Conservation (phyloP, 1,139 yeast species). For the Suhomyces coccinellae region DNA sequence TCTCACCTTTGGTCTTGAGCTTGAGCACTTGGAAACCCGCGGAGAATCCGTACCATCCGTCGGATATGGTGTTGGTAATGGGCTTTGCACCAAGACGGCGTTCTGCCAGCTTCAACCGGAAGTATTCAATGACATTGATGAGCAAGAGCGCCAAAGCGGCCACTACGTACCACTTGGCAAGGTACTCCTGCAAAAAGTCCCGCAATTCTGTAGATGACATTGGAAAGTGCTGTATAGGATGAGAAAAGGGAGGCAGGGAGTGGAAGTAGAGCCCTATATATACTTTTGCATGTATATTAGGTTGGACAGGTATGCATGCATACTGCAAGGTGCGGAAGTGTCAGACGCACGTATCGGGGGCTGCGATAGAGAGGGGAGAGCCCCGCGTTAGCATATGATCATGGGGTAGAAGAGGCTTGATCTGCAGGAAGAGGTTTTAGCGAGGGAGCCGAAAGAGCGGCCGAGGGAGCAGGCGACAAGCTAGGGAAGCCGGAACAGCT, state of each 20-base stretch:
- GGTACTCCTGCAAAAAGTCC: neutral
- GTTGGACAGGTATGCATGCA: neutral
- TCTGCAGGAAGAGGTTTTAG: no score
- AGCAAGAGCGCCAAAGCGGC: slow-evolving; percentile 1
- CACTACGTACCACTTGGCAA: slow-evolving; percentile 12
- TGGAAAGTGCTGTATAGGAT: neutral
- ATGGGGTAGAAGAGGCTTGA: neutral
- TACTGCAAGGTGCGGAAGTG: neutral
- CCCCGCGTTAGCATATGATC: neutral
- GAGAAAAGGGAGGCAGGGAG: neutral
- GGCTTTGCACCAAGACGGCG: slow-evolving; percentile 14
- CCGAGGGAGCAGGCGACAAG: neutral
- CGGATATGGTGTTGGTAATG: slow-evolving; percentile 7
- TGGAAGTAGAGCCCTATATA: no score
- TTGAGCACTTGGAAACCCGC: slow-evolving; percentile 8
- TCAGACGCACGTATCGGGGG: neutral
- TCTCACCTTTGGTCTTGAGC: slow-evolving; percentile 14
- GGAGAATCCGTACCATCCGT: slow-evolving; percentile 18
- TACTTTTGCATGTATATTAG: no score
- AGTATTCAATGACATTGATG: neutral
- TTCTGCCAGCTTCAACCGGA: slow-evolving; percentile 2
- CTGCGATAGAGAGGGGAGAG: neutral
- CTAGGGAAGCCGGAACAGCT: no score
- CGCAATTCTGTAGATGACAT: neutral
- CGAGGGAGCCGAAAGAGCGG: neutral